Evolutionary conservation across 208 protist genomes (phyloP).

Genomic region (Zelonia costaricensis): DNA sequence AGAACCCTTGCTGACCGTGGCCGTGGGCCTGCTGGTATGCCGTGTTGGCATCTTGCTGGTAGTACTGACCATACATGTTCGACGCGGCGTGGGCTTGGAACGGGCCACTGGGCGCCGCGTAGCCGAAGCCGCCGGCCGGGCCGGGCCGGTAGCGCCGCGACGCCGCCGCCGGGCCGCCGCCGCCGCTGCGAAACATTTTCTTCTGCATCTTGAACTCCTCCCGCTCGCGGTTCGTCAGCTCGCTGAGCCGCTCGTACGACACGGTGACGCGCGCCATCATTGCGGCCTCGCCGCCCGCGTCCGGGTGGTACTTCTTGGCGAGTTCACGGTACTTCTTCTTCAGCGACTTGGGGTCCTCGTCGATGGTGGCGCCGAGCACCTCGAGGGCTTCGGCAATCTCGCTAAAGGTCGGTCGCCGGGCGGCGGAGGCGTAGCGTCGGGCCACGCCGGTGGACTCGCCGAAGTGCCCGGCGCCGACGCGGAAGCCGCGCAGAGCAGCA

Average conservation of each 20-base stretch:
- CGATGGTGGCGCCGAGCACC: slow-evolving; percentile 44
- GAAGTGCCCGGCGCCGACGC: no score
- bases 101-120: slow-evolving; percentile 18
- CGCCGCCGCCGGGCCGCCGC: not conserved
- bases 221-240: slow-evolving; percentile 54
- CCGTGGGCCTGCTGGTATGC: slow-evolving; percentile 31
- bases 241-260: slow-evolving; percentile 64
- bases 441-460: slow-evolving; percentile 1
- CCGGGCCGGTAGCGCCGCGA: slow-evolving; percentile 18
- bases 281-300: slow-evolving; percentile 71
- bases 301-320: slow-evolving; percentile 75
- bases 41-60: slow-evolving; percentile 44
- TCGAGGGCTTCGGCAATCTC: slow-evolving; percentile 59
- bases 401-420: slow-evolving; percentile 45
- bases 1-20: slow-evolving; percentile 43
- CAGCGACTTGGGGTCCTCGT: slow-evolving; percentile 35
- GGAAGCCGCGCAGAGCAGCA: no score
- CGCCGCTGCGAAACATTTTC: slow-evolving; percentile 33
- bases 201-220: slow-evolving; percentile 62
- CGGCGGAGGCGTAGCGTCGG: slow-evolving; percentile 30
- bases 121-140: slow-evolving; percentile 19
- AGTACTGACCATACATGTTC: slow-evolving; percentile 31
- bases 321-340: slow-evolving; percentile 78
- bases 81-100: slow-evolving; percentile 12
- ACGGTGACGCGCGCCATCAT: slow-evolving; percentile 80